Evolutionary conservation across 306 rosid genomes (phyloP).

Genomic region (Rosa rugosa): DNA sequence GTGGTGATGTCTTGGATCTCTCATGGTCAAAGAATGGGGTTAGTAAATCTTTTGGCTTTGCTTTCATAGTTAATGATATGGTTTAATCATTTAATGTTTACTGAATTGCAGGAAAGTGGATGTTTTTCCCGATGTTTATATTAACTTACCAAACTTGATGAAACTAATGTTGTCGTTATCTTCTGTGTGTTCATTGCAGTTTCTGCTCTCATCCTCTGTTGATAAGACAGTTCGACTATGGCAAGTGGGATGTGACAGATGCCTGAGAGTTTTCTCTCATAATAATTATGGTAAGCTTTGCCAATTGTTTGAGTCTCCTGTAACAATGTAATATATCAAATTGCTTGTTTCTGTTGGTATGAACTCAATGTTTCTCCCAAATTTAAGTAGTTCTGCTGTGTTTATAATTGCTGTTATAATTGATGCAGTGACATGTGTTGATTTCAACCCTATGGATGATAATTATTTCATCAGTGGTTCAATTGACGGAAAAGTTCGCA

Average conservation of each 20-base stretch:
- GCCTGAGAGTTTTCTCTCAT: constrained; percentile 68
- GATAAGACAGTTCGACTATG: constrained; percentile 87
- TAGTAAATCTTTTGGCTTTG: constrained; percentile 35
- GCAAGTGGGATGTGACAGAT: constrained; percentile 65
- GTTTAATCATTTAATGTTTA: neutral
- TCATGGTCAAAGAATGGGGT: constrained; percentile 85
- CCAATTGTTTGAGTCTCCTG: neutral
- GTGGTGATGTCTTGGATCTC: constrained; percentile 72
- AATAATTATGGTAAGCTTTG: constrained; percentile 70
- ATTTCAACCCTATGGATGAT: constrained; percentile 77
- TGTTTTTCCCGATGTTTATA: neutral
- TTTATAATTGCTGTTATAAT: constrained; percentile 26
- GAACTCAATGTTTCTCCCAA: constrained; percentile 9
- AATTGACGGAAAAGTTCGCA: constrained; percentile 93
- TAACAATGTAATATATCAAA: neutral
- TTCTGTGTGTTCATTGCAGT: constrained; percentile 42
- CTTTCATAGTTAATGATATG: neutral
- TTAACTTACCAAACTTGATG: constrained; percentile 12
- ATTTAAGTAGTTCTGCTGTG: constrained; percentile 9
- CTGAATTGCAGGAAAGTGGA: neutral
- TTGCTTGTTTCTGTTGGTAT: constrained; percentile 23
- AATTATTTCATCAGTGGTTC: constrained; percentile 86
- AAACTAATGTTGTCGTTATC: constrained; percentile 14
- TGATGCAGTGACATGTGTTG: constrained; percentile 77
- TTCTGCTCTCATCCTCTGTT: constrained; percentile 76